These are phyloP conservation scores for Zygosaccharomyces pseudobailii DNA, from an alignment of 1,139 yeast species.

Conservation along the genomic window DNA sequence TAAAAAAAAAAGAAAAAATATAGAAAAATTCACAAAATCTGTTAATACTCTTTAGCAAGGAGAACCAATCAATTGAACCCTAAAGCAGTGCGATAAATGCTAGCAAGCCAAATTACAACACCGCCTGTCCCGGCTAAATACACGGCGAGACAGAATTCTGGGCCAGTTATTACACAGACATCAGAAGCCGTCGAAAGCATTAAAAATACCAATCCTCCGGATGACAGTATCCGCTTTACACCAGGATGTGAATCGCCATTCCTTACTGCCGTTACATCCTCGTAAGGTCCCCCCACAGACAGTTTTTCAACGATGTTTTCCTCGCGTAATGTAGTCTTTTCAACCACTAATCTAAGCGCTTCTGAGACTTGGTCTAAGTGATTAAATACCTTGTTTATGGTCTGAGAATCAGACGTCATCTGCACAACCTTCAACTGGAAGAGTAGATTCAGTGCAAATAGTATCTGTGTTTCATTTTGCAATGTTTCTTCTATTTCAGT, in stretches of 20 bases:
- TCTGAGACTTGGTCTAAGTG: constrained; percentile 5
- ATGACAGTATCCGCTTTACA: constrained; percentile 6
- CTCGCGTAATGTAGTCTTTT: not conserved
- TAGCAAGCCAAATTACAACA: constrained; percentile 10
- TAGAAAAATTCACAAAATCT: not conserved
- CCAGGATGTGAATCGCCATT: constrained; percentile 5
- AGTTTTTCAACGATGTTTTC: not conserved
- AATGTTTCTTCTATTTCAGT: not conserved
- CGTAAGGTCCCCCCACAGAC: not conserved
- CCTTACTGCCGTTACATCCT: not conserved
- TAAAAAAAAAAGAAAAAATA: not conserved
- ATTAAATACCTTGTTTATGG: not conserved
- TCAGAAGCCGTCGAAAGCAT: constrained; percentile 13
- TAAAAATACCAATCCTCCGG: constrained; percentile 10
- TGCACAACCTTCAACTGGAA: constrained; percentile 4
- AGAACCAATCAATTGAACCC: not conserved
- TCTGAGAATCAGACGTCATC: not conserved
- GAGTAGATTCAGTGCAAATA: constrained; percentile 5
- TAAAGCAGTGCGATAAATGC: constrained; percentile 5
- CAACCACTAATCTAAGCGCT: constrained; percentile 1
- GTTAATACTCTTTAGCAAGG: not conserved
- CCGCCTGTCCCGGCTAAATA: constrained; percentile 12
- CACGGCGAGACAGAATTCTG: constrained; percentile 9
- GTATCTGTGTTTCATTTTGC: constrained; percentile 2
- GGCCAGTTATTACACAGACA: constrained; percentile 10